phyloP scores from a whole-genome alignment of 1,284 basidiomycete genomes.

The Rhodofomes roseus region DNA sequence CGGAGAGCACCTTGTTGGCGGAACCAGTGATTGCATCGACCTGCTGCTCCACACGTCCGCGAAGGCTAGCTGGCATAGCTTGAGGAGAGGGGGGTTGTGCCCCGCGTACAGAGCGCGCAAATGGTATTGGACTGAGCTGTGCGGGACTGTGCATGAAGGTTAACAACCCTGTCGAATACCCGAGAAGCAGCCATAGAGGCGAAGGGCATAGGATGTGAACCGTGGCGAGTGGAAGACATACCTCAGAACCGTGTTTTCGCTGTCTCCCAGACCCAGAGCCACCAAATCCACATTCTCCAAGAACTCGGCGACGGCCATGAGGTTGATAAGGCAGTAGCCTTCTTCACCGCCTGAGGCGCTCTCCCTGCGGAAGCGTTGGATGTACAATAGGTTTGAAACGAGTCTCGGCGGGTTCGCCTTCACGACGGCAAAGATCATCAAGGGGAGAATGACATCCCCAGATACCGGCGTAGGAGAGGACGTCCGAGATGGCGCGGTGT shows the following conservation, averaged over 20 bases:
- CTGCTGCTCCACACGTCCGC: constrained; percentile 78
- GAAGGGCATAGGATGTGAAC: too few relatives aligned
- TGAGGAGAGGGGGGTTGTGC: constrained; percentile 30
- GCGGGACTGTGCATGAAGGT: constrained; percentile 48
- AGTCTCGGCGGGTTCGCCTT: constrained; percentile 84
- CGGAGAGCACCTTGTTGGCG: constrained; percentile 82
- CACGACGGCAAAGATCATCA: constrained; percentile 90
- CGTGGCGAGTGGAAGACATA: too few relatives aligned
- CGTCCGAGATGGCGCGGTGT: constrained; percentile 28
- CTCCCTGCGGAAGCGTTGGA: constrained; percentile 80
- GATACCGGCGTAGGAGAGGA: constrained; percentile 49
- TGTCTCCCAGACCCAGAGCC: constrained; percentile 74
- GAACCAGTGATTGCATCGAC: constrained; percentile 81
- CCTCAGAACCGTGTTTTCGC: constrained; percentile 58
- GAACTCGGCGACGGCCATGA: constrained; percentile 92
- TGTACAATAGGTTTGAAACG: constrained; percentile 83
- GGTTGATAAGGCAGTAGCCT: constrained; percentile 88
- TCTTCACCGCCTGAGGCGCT: constrained; percentile 75
- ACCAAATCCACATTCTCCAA: constrained; percentile 87
- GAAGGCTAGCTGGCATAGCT: constrained; percentile 43
- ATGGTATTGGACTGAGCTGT: constrained; percentile 73
- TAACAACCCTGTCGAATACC: constrained; percentile 5
- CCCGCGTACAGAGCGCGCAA: constrained; percentile 32
- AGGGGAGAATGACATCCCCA: constrained; percentile 78
- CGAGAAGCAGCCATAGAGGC: background rate